Conservation (phyloP, 2,329 filamentous ascomycete genomes). For the Cucurbitaria berberidis region DNA sequence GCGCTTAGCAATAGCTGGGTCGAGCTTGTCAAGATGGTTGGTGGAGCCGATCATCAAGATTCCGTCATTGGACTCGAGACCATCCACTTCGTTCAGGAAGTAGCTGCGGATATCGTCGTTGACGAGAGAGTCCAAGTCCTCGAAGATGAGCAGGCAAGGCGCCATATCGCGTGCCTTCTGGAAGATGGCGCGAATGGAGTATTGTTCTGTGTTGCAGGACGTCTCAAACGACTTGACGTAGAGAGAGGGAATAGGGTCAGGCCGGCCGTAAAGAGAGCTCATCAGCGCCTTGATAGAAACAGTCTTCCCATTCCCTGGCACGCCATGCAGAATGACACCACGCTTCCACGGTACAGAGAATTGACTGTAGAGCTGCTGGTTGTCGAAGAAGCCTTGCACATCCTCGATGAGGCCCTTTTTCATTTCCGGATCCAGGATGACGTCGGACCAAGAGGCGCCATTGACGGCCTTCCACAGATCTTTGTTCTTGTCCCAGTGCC, state of each 20-base stretch:
- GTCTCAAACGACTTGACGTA: slow-evolving; percentile 59
- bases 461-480: slow-evolving; percentile 61
- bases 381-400: slow-evolving; percentile 61
- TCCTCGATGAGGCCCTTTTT: slow-evolving; percentile 68
- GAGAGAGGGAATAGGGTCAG: slow-evolving; percentile 58
- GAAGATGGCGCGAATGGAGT: slow-evolving; percentile 44
- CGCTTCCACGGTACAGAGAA: slow-evolving; percentile 57
- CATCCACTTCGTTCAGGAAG: slow-evolving; percentile 75
- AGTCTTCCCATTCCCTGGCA: slow-evolving; percentile 70
- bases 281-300: slow-evolving; percentile 73
- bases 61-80: slow-evolving; percentile 70
- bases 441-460: slow-evolving; percentile 63
- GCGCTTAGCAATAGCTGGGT: slow-evolving; percentile 63
- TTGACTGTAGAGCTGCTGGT: slow-evolving; percentile 48
- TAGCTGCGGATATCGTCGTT: slow-evolving; percentile 65
- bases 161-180: slow-evolving; percentile 64
- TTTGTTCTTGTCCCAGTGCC: slow-evolving; percentile 65
- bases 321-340: slow-evolving; percentile 58
- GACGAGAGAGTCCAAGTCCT: slow-evolving; percentile 71
- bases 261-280: slow-evolving; percentile 61
- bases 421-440: slow-evolving; percentile 68
- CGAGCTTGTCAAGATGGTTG: slow-evolving; percentile 67
- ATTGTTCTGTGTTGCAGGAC: slow-evolving; percentile 61
- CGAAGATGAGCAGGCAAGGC: slow-evolving; percentile 72
- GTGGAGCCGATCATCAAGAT: slow-evolving; percentile 71